A percentile compares a stretch with the other conserved stretches of the same genome.
phyloP scores from a whole-genome alignment of 371 early-diverging fungal genomes.

The Apophysomyces trapeziformis region DNA sequence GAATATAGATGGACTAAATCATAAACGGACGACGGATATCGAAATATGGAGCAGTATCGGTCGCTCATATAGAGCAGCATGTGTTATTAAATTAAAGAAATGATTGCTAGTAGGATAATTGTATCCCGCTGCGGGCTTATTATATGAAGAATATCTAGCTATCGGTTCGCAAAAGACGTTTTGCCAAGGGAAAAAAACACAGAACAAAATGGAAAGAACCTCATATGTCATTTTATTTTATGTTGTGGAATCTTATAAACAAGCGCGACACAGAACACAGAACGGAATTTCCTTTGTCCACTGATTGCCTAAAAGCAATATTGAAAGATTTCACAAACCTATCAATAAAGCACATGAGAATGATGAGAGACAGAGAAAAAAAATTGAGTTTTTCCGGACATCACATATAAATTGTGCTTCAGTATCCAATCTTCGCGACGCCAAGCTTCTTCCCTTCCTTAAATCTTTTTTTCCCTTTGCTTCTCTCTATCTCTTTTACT shows the following conservation, averaged over 20 bases:
- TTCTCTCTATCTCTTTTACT: not conserved
- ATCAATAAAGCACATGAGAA: not conserved
- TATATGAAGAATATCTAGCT: not conserved
- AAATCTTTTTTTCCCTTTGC: not conserved
- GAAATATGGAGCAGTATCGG: not conserved
- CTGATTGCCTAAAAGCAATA: not conserved
- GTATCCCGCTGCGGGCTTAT: not conserved
- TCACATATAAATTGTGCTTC: not conserved
- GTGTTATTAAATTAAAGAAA: not conserved
- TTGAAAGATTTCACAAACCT: not conserved
- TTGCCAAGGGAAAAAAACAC: not conserved
- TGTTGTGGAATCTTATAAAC: not conserved
- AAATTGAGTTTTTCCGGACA: constrained; percentile 11
- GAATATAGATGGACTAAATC: too few species aligned
- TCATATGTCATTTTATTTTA: not conserved
- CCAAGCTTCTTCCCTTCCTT: constrained; percentile 7
- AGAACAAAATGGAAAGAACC: not conserved
- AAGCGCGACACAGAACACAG: not conserved
- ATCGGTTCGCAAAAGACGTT: not conserved
- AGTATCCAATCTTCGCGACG: not conserved
- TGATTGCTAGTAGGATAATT: not conserved
- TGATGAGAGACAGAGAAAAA: not conserved
- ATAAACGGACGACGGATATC: not conserved
- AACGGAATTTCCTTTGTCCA: not conserved
- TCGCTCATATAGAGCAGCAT: not conserved